phyloP scores from a whole-genome alignment of 2,329 filamentous ascomycete species.

The Aureobasidium musti region DNA sequence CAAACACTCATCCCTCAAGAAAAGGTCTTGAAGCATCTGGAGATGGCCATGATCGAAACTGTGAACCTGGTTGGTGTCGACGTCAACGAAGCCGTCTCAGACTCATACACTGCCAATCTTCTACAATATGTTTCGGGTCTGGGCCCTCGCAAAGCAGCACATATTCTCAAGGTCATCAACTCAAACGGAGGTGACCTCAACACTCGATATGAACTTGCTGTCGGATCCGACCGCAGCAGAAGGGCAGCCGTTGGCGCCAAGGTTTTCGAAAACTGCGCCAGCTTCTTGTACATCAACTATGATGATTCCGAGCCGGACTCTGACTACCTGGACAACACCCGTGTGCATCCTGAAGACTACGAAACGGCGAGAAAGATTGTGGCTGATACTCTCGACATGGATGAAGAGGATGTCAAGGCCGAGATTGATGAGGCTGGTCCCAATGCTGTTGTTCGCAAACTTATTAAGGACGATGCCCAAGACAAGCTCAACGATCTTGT shows the following conservation, averaged over 20 bases:
- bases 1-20: conserved; percentile 87
- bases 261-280: conserved; percentile 96
- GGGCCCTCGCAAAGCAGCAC: conserved; percentile 85
- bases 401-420: conserved; percentile 96
- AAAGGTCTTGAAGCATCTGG: conserved; percentile 80
- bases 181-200: conserved; percentile 84
- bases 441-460: conserved; percentile 86
- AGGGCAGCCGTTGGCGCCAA: conserved; percentile 72
- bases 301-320: conserved; percentile 78
- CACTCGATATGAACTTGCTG: conserved; percentile 83
- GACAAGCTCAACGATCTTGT: conserved; percentile 96
- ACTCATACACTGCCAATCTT: conserved; percentile 80
- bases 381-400: conserved; percentile 90
- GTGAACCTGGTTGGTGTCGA: conserved; percentile 96
- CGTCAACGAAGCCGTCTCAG: conserved; percentile 84
- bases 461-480: conserved; percentile 92
- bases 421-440: conserved; percentile 88
- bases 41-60: conserved; percentile 98
- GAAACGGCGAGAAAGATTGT: conserved; percentile 98
- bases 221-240: conserved; percentile 67
- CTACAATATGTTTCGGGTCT: conserved; percentile 89
- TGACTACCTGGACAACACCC: conserved; percentile 93
- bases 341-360: conserved; percentile 97
- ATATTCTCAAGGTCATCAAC: conserved; percentile 85
- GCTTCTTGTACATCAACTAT: conserved; percentile 88